phyloP scores from a whole-genome alignment of 2,329 filamentous ascomycete species.

The Metarhizium anisopliae region DNA sequence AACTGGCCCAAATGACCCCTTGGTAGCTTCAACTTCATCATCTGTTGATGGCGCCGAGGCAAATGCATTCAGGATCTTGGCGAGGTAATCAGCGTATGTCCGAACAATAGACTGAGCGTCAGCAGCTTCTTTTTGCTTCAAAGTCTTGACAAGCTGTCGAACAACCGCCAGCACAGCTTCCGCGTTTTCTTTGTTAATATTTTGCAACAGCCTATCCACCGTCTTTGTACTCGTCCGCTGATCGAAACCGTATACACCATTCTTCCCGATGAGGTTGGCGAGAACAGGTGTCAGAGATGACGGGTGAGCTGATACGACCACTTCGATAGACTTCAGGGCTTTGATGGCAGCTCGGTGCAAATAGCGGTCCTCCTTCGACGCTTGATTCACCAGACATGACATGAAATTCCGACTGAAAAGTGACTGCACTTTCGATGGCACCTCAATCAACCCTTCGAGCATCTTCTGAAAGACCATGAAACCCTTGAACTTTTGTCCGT shows the following conservation, averaged over 20 bases:
- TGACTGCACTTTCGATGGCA: constrained; percentile 34
- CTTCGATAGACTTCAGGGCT: constrained; percentile 62
- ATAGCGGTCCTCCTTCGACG: constrained; percentile 67
- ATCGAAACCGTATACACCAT: constrained; percentile 74
- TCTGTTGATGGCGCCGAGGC: constrained; percentile 14
- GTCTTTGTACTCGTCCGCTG: constrained; percentile 79
- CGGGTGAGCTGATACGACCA: constrained; percentile 52
- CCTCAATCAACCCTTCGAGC: constrained; percentile 45
- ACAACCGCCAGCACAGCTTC: constrained; percentile 41
- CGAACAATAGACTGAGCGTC: constrained; percentile 30
- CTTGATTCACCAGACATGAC: constrained; percentile 73
- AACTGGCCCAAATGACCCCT: constrained; percentile 24
- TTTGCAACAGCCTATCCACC: constrained; percentile 62
- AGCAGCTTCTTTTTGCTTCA: constrained; percentile 16
- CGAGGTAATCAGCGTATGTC: constrained; percentile 45
- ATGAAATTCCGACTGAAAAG: constrained; percentile 81
- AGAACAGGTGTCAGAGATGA: constrained; percentile 52
- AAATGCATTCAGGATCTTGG: constrained; percentile 37
- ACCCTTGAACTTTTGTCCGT: constrained; percentile 85
- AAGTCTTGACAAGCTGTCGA: constrained; percentile 29
- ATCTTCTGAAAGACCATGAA: constrained; percentile 80
- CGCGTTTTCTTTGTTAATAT: constrained; percentile 47
- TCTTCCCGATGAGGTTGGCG: constrained; percentile 56
- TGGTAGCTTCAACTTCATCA: constrained; percentile 18
- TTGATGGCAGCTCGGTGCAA: constrained; percentile 72